phyloP scores from a whole-genome alignment of 129 eudicot genomes.

The Centaurea solstitialis region DNA sequence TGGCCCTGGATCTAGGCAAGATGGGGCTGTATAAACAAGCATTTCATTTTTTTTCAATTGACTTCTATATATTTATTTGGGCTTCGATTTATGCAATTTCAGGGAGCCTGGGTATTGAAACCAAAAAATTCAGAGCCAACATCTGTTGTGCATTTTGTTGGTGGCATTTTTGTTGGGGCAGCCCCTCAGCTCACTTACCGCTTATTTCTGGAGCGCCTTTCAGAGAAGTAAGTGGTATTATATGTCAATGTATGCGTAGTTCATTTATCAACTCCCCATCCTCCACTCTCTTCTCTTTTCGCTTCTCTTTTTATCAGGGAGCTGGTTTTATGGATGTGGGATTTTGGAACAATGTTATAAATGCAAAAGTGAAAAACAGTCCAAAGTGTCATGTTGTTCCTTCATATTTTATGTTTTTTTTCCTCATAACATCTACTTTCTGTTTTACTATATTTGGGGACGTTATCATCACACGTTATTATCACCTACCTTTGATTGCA shows the following conservation, averaged over 20 bases:
- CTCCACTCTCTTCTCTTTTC: neutral
- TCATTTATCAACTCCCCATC: neutral
- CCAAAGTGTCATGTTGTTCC: neutral
- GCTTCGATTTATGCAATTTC: conserved; percentile 29
- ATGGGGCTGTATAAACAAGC: neutral
- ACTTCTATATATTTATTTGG: neutral
- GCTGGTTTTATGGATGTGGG: neutral
- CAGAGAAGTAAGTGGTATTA: conserved; percentile 61
- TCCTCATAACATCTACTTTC: neutral
- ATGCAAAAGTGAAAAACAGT: neutral
- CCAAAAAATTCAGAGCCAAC: conserved; percentile 61
- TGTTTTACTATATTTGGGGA: neutral
- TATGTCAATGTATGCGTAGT: neutral
- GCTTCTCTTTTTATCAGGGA: neutral
- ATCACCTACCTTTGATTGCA: too few relatives aligned
- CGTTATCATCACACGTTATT: too few relatives aligned
- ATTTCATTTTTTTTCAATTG: neutral
- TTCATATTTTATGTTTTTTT: neutral
- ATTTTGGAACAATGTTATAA: neutral
- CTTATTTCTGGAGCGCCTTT: conserved; percentile 80
- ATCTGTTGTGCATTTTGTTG: conserved; percentile 82
- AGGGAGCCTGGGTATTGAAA: conserved; percentile 96
- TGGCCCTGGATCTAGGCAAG: neutral
- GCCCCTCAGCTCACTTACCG: conserved; percentile 98
- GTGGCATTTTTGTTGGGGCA: conserved; percentile 99